Evolutionary conservation across 2,329 filamentous ascomycete species (phyloP), one percentile per base, ranked within the genome.

Genomic region (Fusarium incarnatum): DNA sequence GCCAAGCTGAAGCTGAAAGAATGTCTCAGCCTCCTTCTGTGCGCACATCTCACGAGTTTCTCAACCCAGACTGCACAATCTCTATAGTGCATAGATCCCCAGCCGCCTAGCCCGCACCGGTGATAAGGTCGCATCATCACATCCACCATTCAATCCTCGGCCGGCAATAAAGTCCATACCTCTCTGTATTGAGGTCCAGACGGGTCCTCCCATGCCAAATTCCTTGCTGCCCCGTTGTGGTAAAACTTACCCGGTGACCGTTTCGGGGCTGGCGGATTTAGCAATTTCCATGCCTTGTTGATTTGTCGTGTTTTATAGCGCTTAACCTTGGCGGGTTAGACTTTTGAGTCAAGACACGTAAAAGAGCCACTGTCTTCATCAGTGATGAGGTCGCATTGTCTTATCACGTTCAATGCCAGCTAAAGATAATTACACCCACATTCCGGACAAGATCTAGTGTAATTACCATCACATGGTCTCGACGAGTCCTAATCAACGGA

Each of bases 401-500:
- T 37, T 16, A 18, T 37, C 32, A 18, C 16, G 16, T 37, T 37
- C 18, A 16, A 37, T n/a, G 10, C 18, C 18, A n/a, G 34, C 18
- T 7, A n/a, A 11, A 37, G 18, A 37, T n/a, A 15, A 8, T 30
- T 30, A 37, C 7, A 12, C 34, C 34, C 34, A n/a, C 34, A 37
- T 37, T 37, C 34, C 34, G 34, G 34, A n/a, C 34, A 37, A 12
- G 18, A 37, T 37, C 34, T 9, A 37, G 10, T 6, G 18, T 11
- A 11, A 37, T 4, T 18, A 34, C 16, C 8, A 16, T 9, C 30
- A 8, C 9, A 37, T 18, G 10, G 34, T 37, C 34, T 37, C 34
- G 18, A 37, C 1, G 18, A 37, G 18, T 37, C 18, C 3, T 3
- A 37, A n/a, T 7, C 0, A n/a, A 2, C 18, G 9, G 1, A 37